Conservation (phyloP, 257 asterid species). For the Nicotiana sylvestris region DNA sequence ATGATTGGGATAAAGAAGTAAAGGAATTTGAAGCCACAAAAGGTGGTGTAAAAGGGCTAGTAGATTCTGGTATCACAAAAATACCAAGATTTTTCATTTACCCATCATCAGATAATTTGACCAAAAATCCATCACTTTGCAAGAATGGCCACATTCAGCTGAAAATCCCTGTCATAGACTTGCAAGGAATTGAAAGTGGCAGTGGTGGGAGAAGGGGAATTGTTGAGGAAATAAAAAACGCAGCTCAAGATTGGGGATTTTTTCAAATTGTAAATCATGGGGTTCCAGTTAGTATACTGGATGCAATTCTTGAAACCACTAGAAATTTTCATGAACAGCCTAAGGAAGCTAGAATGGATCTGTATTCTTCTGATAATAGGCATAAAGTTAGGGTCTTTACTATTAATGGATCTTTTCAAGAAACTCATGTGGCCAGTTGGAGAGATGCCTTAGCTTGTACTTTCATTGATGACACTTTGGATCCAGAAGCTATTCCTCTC, state of each 20-base stretch:
- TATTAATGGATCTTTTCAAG: constrained; percentile 35
- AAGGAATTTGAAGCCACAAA: constrained; percentile 46
- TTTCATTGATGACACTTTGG: constrained; percentile 35
- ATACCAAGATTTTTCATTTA: constrained; percentile 52
- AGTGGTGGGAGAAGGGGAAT: constrained; percentile 21
- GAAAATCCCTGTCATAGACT: constrained; percentile 47
- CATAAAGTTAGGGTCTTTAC: constrained; percentile 41
- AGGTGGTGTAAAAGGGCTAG: constrained; percentile 69
- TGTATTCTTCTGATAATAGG: constrained; percentile 46
- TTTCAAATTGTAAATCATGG: constrained; percentile 74
- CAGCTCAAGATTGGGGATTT: constrained; percentile 60
- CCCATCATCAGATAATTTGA: constrained; percentile 16
- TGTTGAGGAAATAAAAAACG: constrained; percentile 44
- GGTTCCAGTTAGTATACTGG: constrained; percentile 42
- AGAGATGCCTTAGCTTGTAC: constrained; percentile 63
- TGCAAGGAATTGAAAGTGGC: constrained; percentile 31
- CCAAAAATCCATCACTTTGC: background rate
- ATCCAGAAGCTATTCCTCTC: constrained; percentile 39
- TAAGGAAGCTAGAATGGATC: constrained; percentile 41
- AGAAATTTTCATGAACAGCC: constrained; percentile 58
- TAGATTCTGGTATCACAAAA: constrained; percentile 50
- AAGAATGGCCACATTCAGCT: background rate
- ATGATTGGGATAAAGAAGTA: constrained; percentile 50
- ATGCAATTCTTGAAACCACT: constrained; percentile 35
- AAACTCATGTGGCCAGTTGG: constrained; percentile 51